Evolutionary conservation across 352 stramenopile species (phyloP).

Genomic region (Pythium periplocum): DNA sequence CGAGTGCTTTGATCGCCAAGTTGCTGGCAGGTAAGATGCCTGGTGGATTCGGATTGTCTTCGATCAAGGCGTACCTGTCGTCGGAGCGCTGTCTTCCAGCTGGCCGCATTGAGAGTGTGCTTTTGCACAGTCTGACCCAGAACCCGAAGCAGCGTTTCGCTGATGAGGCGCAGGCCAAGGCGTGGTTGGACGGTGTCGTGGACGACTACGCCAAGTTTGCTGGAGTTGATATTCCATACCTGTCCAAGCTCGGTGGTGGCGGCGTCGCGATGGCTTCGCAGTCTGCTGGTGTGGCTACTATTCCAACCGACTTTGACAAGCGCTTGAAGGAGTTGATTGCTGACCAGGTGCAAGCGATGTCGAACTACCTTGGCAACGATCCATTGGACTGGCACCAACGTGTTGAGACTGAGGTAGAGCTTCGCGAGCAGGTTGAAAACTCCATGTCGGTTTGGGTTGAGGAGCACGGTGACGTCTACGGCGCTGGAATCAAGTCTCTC

Average conservation of each 20-base stretch:
- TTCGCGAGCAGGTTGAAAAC: constrained; percentile 30
- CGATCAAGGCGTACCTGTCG: constrained; percentile 69
- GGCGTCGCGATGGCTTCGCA: constrained; percentile 8
- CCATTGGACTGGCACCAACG: constrained; percentile 22
- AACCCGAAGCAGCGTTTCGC: constrained; percentile 66
- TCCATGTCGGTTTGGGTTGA: constrained; percentile 25
- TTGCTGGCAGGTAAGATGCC: constrained; percentile 77
- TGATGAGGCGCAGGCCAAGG: constrained; percentile 57
- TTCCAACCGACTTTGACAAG: constrained; percentile 26
- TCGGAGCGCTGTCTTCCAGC: constrained; percentile 68
- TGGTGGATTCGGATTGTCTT: constrained; percentile 71
- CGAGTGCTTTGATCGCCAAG: constrained; percentile 70
- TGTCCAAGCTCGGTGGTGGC: constrained; percentile 23
- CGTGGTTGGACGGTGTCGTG: constrained; percentile 72
- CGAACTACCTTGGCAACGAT: constrained; percentile 29
- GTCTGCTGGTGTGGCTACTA: constrained; percentile 13
- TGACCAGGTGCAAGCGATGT: constrained; percentile 25
- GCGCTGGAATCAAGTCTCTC: constrained; percentile 30
- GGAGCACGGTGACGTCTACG: constrained; percentile 39
- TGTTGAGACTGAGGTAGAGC: constrained; percentile 23
- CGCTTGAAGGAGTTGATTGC: constrained; percentile 28
- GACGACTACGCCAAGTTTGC: constrained; percentile 64
- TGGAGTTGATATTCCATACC: constrained; percentile 36
- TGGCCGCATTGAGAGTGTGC: constrained; percentile 67
- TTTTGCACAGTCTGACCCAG: constrained; percentile 68